Evolutionary conservation across 1,284 basidiomycete species (phyloP), one percentile per base, ranked within the genome.

Genomic region (Melampsora larici-populina): DNA sequence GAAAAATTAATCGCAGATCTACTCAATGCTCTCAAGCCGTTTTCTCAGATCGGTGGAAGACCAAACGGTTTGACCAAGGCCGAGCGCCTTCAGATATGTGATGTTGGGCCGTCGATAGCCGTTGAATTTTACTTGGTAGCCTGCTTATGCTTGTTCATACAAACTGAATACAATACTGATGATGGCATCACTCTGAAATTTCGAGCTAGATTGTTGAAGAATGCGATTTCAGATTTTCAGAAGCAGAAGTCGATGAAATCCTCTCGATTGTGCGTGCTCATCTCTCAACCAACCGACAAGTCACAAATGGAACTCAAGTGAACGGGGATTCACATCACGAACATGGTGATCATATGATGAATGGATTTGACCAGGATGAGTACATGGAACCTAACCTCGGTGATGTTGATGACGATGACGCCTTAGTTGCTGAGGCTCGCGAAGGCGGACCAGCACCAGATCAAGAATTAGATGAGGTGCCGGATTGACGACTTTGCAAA

Each of bases 391-490:
- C 68, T 46, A 77, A 77, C 48, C 48, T 77, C 0, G 75, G 75
- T 24, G 75, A 77, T 55, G 46, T 70, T 29, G 75, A 77, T 70
- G 75, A 77, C 36, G 75, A 77, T 48, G 75, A 77, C 51, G 76
- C 40, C 8, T 36, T 78, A 31, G 63, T 78, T 26, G 76, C 69
- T 46, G 76, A 71, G 51, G 68, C 62, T 4, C 60, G 68, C 13
- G 69, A 78, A 65, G 76, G 69, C 15, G 66, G 24, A 18, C 62
- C 68, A 5, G 21, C 76, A 40, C 18, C 76, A 13, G 76, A 78
- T 55, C 76, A 78, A 60, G 76, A 78, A 48, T 48, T 71, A 11
- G 76, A 78, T 71, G 68, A 78, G 55, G 68, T 71, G 1, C 76
- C 76, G 26, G 69, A 78, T 26, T 71, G 33, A 78, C n/a, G 29